A percentile compares a stretch with the other conserved stretches of the same genome.
These are phyloP conservation scores for Blastobotrys robertii DNA, from an alignment of 805 yeast species.

Conservation along the genomic window DNA sequence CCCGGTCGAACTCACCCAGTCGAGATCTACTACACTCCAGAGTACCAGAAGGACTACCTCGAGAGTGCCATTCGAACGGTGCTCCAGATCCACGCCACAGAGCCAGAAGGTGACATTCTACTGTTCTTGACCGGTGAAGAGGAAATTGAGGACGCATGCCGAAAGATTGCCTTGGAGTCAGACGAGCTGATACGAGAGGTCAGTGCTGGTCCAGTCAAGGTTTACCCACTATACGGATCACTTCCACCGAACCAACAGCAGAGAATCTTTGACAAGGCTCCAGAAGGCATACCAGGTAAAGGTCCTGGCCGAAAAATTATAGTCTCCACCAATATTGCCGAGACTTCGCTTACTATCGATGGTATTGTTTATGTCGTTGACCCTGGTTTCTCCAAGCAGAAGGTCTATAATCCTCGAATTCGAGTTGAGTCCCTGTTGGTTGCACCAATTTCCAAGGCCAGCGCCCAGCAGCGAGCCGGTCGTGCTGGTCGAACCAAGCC, in stretches of 20 bases:
- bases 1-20: slow-evolving; percentile 98
- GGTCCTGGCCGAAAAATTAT: slow-evolving; percentile 96
- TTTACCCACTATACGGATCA: slow-evolving; percentile 93
- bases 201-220: slow-evolving; percentile 78
- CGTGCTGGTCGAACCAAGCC: slow-evolving; percentile 98
- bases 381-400: slow-evolving; percentile 89
- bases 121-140: slow-evolving; percentile 93
- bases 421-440: slow-evolving; percentile 87
- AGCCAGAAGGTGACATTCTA: slow-evolving; percentile 83
- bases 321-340: slow-evolving; percentile 91
- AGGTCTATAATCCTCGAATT: slow-evolving; percentile 74
- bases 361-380: slow-evolving; percentile 88
- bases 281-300: slow-evolving; percentile 54
- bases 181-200: slow-evolving; percentile 86
- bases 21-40: slow-evolving; percentile 94
- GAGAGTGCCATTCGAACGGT: slow-evolving; percentile 95
- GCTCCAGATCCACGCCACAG: slow-evolving; percentile 93
- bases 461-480: slow-evolving; percentile 92
- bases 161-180: slow-evolving; percentile 77
- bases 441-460: slow-evolving; percentile 86
- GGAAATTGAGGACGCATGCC: slow-evolving; percentile 94
- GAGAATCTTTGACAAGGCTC: slow-evolving; percentile 86
- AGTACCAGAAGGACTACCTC: slow-evolving; percentile 86
- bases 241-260: slow-evolving; percentile 95
- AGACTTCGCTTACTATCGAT: slow-evolving; percentile 92